A percentile compares a stretch with the other conserved stretches of the same genome.
Conservation (phyloP, 495 filamentous ascomycete genomes). For the Parmelia sp. region DNA sequence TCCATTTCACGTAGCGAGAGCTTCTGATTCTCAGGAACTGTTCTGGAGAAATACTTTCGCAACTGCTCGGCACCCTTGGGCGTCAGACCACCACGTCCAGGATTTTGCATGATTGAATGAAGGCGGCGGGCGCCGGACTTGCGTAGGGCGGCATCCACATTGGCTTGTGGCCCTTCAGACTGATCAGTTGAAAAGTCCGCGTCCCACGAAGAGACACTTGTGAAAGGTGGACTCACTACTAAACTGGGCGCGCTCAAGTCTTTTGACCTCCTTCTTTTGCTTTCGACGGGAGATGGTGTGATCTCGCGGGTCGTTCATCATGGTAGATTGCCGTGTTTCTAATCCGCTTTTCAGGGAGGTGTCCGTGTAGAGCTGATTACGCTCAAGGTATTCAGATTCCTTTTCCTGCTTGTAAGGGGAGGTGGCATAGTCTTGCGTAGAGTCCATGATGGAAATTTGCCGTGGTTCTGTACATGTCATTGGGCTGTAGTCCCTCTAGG, state of each 20-base stretch:
- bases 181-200: neutral
- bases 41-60: neutral
- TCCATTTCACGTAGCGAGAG: neutral
- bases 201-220: too few species aligned
- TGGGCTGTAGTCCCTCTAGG: too few species aligned
- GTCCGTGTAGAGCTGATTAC: too few species aligned
- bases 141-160: neutral
- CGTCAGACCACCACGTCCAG: neutral
- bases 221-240: neutral
- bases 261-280: neutral
- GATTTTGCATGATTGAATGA: neutral
- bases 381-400: too few species aligned
- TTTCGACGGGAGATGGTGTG: neutral
- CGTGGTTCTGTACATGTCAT: too few species aligned
- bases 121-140: neutral
- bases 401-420: too few species aligned
- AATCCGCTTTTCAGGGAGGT: neutral
- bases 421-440: too few species aligned
- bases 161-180: neutral
- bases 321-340: neutral
- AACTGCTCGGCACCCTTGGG: neutral
- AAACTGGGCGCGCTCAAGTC: neutral
- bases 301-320: neutral
- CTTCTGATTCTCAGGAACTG: neutral
- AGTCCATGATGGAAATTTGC: too few species aligned